Percentiles rank a stretch among this genome's conserved stretches.
Evolutionary conservation across 441 rosid species (phyloP).

Genomic region (Adansonia gregorii): DNA sequence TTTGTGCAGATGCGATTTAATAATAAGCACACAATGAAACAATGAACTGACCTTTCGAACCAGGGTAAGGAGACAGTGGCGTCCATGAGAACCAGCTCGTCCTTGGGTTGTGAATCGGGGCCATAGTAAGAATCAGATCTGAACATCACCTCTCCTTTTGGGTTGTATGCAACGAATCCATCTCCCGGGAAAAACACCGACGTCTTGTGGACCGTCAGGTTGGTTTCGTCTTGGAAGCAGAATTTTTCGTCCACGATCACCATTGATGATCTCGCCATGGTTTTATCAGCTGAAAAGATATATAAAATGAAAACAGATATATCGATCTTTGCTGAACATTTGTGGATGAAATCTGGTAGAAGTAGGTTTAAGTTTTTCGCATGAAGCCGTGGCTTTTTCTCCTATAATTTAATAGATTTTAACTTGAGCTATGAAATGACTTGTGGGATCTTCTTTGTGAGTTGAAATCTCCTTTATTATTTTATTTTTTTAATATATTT

Average conservation of each 20-base stretch:
- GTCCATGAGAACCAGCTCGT: slow-evolving; percentile 51
- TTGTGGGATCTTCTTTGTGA: background rate
- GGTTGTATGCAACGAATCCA: slow-evolving; percentile 40
- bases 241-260: slow-evolving; percentile 38
- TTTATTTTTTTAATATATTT: too few species aligned
- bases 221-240: slow-evolving; percentile 36
- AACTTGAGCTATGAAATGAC: too few species aligned
- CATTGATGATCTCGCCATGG: slow-evolving; percentile 13
- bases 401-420: too few species aligned
- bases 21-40: background rate
- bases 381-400: background rate
- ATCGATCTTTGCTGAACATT: background rate
- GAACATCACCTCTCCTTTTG: slow-evolving; percentile 34
- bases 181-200: slow-evolving; percentile 48
- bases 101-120: slow-evolving; percentile 31
- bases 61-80: slow-evolving; percentile 47
- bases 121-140: slow-evolving; percentile 44
- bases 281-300: background rate
- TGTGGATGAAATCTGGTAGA: slow-evolving; percentile 3
- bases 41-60: slow-evolving; percentile 37
- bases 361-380: slow-evolving; percentile 6
- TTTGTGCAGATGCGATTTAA: background rate
- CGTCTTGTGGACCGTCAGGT: slow-evolving; percentile 41
- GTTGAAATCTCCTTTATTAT: too few species aligned
- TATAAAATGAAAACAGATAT: background rate